These are phyloP conservation scores for Nicotiana benthamiana DNA, from an alignment of 257 asterid genomes.

Conservation along the genomic window DNA sequence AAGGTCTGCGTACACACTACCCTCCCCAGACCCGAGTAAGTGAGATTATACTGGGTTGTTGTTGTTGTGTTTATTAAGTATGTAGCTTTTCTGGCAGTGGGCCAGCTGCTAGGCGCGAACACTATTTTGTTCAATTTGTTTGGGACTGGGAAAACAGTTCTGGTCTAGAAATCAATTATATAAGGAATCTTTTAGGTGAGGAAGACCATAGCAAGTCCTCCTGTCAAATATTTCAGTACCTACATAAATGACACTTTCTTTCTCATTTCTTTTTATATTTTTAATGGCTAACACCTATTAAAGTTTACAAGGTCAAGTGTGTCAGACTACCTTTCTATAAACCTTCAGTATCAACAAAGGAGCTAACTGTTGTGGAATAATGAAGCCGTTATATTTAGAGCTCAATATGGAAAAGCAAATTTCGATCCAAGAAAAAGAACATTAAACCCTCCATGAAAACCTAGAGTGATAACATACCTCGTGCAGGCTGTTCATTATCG, in stretches of 20 bases:
- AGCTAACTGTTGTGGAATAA: neutral
- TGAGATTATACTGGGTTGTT: too few species aligned
- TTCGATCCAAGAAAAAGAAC: neutral
- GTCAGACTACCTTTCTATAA: neutral
- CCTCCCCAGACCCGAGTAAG: too few species aligned
- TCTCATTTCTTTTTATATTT: neutral
- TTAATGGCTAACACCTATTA: neutral
- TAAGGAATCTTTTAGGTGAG: neutral
- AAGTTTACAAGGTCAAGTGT: neutral
- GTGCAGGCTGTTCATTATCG: conserved; percentile 40
- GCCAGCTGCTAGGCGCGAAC: neutral
- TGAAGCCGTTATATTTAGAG: neutral
- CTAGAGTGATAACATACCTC: conserved; percentile 31
- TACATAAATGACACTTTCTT: neutral
- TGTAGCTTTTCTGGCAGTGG: neutral
- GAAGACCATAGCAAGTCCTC: neutral
- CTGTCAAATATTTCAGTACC: neutral
- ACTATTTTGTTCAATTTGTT: neutral
- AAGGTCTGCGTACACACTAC: too few species aligned
- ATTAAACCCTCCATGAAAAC: neutral
- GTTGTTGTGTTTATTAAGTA: neutral
- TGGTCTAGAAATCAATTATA: neutral
- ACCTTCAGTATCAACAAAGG: neutral
- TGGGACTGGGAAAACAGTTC: neutral
- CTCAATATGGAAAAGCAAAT: neutral